phyloP scores from a whole-genome alignment of 176 grass and related monocot genomes.

The Canna indica region DNA sequence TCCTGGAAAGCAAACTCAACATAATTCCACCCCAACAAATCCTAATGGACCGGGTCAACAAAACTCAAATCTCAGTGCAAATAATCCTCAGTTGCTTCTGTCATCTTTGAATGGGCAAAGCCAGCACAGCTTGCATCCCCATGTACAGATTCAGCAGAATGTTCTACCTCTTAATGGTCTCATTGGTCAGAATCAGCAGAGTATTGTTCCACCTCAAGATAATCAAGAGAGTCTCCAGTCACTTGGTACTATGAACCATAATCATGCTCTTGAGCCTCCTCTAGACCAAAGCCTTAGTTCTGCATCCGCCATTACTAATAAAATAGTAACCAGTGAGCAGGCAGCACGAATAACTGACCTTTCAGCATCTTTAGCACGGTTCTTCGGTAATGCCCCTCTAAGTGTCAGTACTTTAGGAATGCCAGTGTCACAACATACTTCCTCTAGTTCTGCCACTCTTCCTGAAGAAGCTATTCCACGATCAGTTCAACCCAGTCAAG shows the following conservation, averaged over 20 bases:
- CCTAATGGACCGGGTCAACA: constrained; percentile 28
- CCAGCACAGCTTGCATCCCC: neutral
- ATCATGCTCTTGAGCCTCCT: constrained; percentile 28
- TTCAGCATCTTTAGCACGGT: constrained; percentile 62
- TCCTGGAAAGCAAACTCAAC: constrained; percentile 31
- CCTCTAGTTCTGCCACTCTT: constrained; percentile 19
- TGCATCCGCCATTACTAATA: constrained; percentile 39
- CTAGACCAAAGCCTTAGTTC: constrained; percentile 22
- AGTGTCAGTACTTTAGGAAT: constrained; percentile 29
- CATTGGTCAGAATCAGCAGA: constrained; percentile 22
- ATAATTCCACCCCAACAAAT: constrained; percentile 18
- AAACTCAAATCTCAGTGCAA: constrained; percentile 26
- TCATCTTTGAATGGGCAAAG: constrained; percentile 16
- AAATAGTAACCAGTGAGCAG: constrained; percentile 42
- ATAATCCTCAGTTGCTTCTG: constrained; percentile 36
- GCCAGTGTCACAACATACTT: constrained; percentile 29
- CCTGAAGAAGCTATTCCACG: constrained; percentile 17
- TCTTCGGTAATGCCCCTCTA: constrained; percentile 47
- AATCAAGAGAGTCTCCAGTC: constrained; percentile 31
- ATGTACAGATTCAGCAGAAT: constrained; percentile 6
- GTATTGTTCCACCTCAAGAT: constrained; percentile 25
- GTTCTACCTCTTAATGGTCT: constrained; percentile 12
- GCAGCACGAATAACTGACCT: constrained; percentile 46
- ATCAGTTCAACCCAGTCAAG: constrained; percentile 31
- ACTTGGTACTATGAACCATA: constrained; percentile 28